Base-by-base conservation (phyloP, 2,329 filamentous ascomycete species). In the Trichoderma harzianum region DNA sequence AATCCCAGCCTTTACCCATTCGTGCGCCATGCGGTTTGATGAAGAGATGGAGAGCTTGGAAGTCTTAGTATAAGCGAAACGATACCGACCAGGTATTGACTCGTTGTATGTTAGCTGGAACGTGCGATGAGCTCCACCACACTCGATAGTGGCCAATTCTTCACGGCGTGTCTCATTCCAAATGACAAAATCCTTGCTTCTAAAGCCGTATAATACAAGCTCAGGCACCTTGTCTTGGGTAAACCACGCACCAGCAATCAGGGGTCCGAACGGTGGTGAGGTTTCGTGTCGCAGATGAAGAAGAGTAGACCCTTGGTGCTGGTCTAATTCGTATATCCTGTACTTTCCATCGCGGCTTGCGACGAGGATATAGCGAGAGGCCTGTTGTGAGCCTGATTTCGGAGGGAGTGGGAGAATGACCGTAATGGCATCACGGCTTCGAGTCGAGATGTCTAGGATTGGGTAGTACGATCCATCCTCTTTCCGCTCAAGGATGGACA, bases 51-150 rank as follows among this genome's bases (percentile, higher is more conserved):
- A 82, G 63, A 88, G 81, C 71, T 81, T 82, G 3, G 89, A 88
- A 6, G 90, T 89, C 79, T 93, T 91, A 3, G 92, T 95, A 87
- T 93, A 98, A 0, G 93, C 86, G 72, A 97, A 90, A 28, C 84
- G 81, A 55, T 86, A 76, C 0, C 76, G 77, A 18, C 79, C 78
- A 8, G 77, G 73, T 18, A 84, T 73, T 74, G 68, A 70, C 28
- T 78, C 73, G 72, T 78, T 75, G 70, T 81, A 80, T 30, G 73
- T 73, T 65, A 83, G 74, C n/a, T 89, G 87, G 86, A 94, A 98
- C 36, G 87, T 90, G 69, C 95, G 88, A 78, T 97, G 94, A 0
- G 90, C 91, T 39, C 95, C 95, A 70, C 95, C 95, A 78, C 95
- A 98, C 63, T 94, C 90, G 34, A 97, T 86, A 1, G 85, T 86